Evolutionary conservation across 2,329 filamentous ascomycete species (phyloP).

Genomic region (Acarospora socialis): DNA sequence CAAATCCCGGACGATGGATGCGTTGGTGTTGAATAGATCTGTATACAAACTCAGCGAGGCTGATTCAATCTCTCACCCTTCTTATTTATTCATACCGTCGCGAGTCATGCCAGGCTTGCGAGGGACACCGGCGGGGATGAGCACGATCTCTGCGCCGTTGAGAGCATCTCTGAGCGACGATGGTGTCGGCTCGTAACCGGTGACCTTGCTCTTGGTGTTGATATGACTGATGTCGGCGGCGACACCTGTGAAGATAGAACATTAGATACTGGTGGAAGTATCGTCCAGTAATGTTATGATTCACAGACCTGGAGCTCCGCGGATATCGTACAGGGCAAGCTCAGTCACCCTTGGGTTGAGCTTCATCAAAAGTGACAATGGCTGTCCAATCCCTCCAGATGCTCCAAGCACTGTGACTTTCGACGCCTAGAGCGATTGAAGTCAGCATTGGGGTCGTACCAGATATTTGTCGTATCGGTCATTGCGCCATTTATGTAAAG

Average conservation of each 20-base stretch:
- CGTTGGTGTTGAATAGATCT: conserved; percentile 99
- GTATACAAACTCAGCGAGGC: conserved; percentile 7
- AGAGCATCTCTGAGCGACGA: conserved; percentile 64
- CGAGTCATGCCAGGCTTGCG: conserved; percentile 99
- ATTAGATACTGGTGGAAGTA: conserved; percentile 11
- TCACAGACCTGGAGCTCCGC: conserved; percentile 70
- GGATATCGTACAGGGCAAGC: conserved; percentile 96
- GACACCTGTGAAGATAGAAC: conserved; percentile 51
- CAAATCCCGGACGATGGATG: conserved; percentile 95
- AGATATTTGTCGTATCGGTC: not conserved
- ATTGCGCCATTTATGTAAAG: conserved; percentile 14
- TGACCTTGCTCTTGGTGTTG: conserved; percentile 96
- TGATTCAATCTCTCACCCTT: not conserved
- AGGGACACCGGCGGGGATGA: conserved; percentile 96
- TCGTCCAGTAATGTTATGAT: not conserved
- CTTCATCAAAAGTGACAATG: conserved; percentile 95
- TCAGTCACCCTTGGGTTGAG: conserved; percentile 89
- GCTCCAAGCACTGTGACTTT: conserved; percentile 97
- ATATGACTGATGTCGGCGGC: conserved; percentile 96
- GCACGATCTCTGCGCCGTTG: conserved; percentile 79
- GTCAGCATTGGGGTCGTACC: conserved; percentile 3
- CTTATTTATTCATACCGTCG: conserved; percentile 45
- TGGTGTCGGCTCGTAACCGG: conserved; percentile 68
- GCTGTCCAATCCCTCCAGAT: conserved; percentile 94
- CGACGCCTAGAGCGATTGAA: conserved; percentile 51